Evolutionary conservation across 2,329 filamentous ascomycete species (phyloP), one percentile per base, ranked within the genome.

Genomic region (Dothistroma septosporum): DNA sequence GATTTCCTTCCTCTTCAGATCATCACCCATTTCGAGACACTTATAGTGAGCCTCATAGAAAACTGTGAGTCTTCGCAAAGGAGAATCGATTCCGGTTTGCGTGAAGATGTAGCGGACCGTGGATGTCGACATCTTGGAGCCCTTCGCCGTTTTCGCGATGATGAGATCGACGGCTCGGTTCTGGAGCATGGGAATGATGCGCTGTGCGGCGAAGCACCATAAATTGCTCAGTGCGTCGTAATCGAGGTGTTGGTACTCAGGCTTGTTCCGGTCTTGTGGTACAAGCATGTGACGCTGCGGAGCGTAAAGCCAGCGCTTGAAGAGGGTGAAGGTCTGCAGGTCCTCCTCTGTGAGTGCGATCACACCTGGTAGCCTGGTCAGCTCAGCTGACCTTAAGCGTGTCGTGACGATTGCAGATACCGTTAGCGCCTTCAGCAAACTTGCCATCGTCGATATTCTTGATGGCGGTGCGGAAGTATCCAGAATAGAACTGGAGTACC

Each of bases 381-480:
- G 37, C 37, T 44, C 1, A 16, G 37, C 16, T n/a, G 12, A 6
- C 7, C 14, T 44, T n/a, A n/a, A n/a, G n/a, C n/a, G n/a, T 44
- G 11, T 44, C n/a, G 8, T 16, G 7, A 16, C 37, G 14, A 16
- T 11, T 44, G 37, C 37, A 44, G 12, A 2, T 44, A n/a, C 57
- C 53, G 1, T 59, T 44, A 7, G 53, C 19, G 1, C 61, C 55
- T 48, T 66, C 64, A 14, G 28, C 32, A 31, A 63, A 68, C 0
- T 53, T 33, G 12, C 63, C 60, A 9, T 61, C 44, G 16, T 62
- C 56, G 32, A 62, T 57, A 33, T 62, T 56, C 5, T 57, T 56
- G 48, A 67, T 56, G 4, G 67, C 63, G 3, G 61, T 59, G 10
- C 54, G 35, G 50, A 70, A 69, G 55, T 68, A 69, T 6, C 58